These are phyloP conservation scores for Arthrobotrys sphaeroides DNA, from an alignment of 2,329 filamentous ascomycete species.

Conservation along the genomic window DNA sequence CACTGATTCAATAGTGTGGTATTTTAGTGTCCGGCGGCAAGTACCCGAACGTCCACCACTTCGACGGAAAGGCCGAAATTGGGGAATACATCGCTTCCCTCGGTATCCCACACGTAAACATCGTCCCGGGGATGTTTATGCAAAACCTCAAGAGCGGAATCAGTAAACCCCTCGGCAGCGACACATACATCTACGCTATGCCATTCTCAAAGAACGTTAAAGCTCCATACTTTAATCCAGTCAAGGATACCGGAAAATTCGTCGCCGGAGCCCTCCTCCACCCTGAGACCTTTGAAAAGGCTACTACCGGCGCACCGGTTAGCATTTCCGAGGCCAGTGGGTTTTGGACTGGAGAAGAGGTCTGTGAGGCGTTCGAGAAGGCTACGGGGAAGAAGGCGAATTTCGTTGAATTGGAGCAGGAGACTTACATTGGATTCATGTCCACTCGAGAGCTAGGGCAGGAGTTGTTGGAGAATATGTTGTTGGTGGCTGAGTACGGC, in stretches of 20 bases:
- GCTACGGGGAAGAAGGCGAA: conserved; percentile 48
- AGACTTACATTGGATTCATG: conserved; percentile 61
- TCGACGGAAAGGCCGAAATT: conserved; percentile 69
- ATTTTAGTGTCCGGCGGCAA: conserved; percentile 56
- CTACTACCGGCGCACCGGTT: conserved; percentile 19
- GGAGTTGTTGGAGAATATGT: conserved; percentile 63
- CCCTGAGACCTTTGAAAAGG: conserved; percentile 38
- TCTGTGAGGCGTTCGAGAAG: conserved; percentile 45
- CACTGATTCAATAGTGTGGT: not conserved
- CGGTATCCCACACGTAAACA: conserved; percentile 66
- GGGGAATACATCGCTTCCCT: conserved; percentile 67
- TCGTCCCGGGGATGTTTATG: conserved; percentile 69
- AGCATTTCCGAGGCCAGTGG: conserved; percentile 29
- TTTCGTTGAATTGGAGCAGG: conserved; percentile 58
- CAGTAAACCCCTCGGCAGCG: conserved; percentile 4
- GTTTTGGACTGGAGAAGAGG: conserved; percentile 37
- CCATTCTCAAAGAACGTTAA: conserved; percentile 58
- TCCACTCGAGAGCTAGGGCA: conserved; percentile 57
- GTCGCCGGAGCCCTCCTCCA: conserved; percentile 61
- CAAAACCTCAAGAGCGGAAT: conserved; percentile 62
- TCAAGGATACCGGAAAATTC: conserved; percentile 63
- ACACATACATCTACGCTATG: conserved; percentile 54
- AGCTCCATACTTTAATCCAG: conserved; percentile 62
- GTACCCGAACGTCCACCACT: conserved; percentile 62
- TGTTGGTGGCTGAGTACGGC: conserved; percentile 62